Evolutionary conservation across 345 rosid species (phyloP), one percentile per base, ranked within the genome.

Genomic region (Salix brachista): DNA sequence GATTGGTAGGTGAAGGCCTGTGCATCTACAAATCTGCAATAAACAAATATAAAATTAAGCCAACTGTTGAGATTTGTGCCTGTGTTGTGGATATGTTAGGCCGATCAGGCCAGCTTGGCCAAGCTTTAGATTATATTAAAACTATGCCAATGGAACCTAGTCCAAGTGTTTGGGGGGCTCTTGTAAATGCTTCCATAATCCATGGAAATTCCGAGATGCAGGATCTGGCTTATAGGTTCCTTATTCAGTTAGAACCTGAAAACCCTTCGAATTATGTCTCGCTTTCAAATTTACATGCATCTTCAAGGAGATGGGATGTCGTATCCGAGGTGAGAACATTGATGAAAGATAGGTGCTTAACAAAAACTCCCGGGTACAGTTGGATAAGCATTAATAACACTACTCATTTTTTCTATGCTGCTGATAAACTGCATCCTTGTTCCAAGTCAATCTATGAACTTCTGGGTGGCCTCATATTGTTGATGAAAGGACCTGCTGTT

Each of bases 101-200:
- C 62, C 79, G 86, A 81, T 85, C 90, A 42, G 90, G 93, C 73
- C 89, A 80, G 75, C 87, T 87, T 61, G 86, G 81, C 65, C 77
- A 14, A 26, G 92, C 94, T 65, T 77, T 90, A 11, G 85, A 81
- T 18, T 91, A 89, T 74, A 87, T 90, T 66, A 83, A 74, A 58
- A 71, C 71, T 39, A 91, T 91, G 92, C 89, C 86, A 17, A 76
- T 84, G 75, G 86, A 82, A 81, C 86, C 94, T 21, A 85, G 88
- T 68, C 89, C 94, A 21, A 90, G 92, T 56, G 79, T 87, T 36
- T 91, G 94, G 97, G 94, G 92, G 3, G 89, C 94, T 77, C 89
- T 90, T 76, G 80, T 89, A 28, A 87, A 82, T 84, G 91, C 91
- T 69, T 84, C 91, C 17, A 69, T 85, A 42, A 65, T 88, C 79